Base-by-base conservation (phyloP, 305 asterid species). In the Ajuga reptans region DNA sequence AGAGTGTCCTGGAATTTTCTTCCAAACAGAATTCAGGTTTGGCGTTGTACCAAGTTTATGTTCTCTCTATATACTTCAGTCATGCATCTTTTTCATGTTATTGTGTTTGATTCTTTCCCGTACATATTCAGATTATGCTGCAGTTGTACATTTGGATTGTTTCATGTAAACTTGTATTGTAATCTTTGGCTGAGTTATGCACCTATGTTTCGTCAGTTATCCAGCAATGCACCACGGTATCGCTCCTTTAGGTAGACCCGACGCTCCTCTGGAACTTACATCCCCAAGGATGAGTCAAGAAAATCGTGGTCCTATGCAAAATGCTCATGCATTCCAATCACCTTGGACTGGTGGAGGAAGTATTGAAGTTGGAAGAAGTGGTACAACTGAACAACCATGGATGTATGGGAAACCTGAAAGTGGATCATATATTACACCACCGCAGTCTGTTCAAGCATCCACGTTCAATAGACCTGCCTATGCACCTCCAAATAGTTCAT, bases 251-350 rank as follows among this genome's bases (percentile, higher is more conserved):
- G 78, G 62, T 66, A 87, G 87, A 74, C 81, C 82, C 8, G 97
- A 84, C 29, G 66, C 62, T 79, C 21, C 82, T 49, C 47, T 77
- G 77, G 96, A 85, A 80, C 90, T 89, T 71, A 36, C 85, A 39
- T 90, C 97, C 62, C 97, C 97, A 51, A 86, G 92, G 75, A 75
- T 78, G 49, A 79, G 82, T 75, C 85, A 83, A 46, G 96, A 85
- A 69, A 83, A 68, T 72, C 81, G 76, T 71, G 86, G 90, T 60
- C 83, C 86, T 56, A 65, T 82, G 74, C 90, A 78, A 76, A 73
- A 72, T 71, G 82, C 79, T 47, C 87, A 80, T 75, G 62, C 80
- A 45, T 82, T 83, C 82, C 92, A 81, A 71, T 59, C 98, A 34
- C 79, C 81, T 66, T 87, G 95, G 97, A 61, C 79, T 24, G 69